Conservation (phyloP, 1,284 basidiomycete genomes). For the Cystobasidium sp. region DNA sequence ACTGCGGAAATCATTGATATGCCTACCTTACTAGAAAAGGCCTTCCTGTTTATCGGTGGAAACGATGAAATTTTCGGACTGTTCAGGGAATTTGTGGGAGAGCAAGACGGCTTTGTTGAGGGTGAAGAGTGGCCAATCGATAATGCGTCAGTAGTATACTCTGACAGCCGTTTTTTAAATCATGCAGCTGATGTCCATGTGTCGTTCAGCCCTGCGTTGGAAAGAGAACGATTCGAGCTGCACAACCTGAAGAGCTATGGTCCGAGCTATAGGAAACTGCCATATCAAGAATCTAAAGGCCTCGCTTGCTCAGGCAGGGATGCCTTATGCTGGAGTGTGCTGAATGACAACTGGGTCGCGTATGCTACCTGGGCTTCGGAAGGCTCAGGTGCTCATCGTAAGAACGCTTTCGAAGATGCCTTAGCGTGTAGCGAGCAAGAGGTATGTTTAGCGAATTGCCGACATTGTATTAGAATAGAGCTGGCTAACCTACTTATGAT, state of each 20-base stretch:
- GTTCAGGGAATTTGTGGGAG: conserved; percentile 84
- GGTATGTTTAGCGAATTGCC: conserved; percentile 58
- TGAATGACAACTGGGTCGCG: conserved; percentile 96
- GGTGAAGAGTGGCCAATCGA: conserved; percentile 60
- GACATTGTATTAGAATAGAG: background rate
- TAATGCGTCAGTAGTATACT: conserved; percentile 59
- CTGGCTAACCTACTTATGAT: conserved; percentile 36
- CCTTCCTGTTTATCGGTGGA: conserved; percentile 75
- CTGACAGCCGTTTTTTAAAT: background rate
- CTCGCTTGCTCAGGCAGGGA: conserved; percentile 94
- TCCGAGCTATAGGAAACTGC: conserved; percentile 90
- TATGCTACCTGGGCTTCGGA: conserved; percentile 97
- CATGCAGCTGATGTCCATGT: background rate
- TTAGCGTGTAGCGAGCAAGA: conserved; percentile 97
- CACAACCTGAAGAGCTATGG: conserved; percentile 64
- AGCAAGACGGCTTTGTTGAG: conserved; percentile 65
- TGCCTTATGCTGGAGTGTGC: conserved; percentile 90
- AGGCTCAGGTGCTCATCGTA: conserved; percentile 82
- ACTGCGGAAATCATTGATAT: conserved; percentile 91
- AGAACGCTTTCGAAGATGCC: conserved; percentile 94
- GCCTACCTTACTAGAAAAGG: conserved; percentile 78
- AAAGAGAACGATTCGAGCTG: conserved; percentile 63
- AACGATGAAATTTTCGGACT: conserved; percentile 78
- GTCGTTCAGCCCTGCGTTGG: conserved; percentile 61
- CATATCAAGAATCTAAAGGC: conserved; percentile 79